phyloP scores from a whole-genome alignment of 495 filamentous ascomycete species.

The Jackrogersella multiformis region DNA sequence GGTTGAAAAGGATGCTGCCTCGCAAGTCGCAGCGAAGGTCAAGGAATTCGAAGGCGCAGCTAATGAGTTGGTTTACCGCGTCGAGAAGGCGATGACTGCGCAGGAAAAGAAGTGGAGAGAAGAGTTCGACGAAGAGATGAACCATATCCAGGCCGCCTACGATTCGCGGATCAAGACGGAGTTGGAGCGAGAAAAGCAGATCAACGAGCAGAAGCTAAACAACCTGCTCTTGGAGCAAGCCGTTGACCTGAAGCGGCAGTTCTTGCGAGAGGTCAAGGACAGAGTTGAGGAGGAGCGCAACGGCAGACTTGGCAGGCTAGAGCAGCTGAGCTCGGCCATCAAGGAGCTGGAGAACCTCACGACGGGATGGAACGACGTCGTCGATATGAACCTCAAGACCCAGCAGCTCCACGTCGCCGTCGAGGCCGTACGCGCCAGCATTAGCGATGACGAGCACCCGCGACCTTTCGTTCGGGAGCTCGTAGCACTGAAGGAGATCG shows the following conservation, averaged over 20 bases:
- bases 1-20: conserved; percentile 75
- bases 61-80: conserved; percentile 79
- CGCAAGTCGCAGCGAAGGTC: conserved; percentile 75
- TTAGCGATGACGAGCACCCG: conserved; percentile 76
- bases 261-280: conserved; percentile 76
- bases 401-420: conserved; percentile 95
- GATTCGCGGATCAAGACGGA: conserved; percentile 80
- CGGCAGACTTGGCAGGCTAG: conserved; percentile 84
- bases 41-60: conserved; percentile 60
- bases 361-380: conserved; percentile 82
- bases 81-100: conserved; percentile 73
- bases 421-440: conserved; percentile 84
- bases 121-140: conserved; percentile 90
- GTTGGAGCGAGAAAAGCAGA: conserved; percentile 73
- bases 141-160: conserved; percentile 76
- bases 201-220: conserved; percentile 79
- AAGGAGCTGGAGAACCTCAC: conserved; percentile 85
- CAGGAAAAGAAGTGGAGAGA: conserved; percentile 83
- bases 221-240: conserved; percentile 94
- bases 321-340: conserved; percentile 78
- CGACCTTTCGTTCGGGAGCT: conserved; percentile 90
- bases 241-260: conserved; percentile 83
- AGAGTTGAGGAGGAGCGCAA: conserved; percentile 90
- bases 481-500: conserved; percentile 92
- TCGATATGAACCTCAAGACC: conserved; percentile 88